Base-by-base conservation (phyloP, 257 asterid species). In the Solanum raphanifolium region DNA sequence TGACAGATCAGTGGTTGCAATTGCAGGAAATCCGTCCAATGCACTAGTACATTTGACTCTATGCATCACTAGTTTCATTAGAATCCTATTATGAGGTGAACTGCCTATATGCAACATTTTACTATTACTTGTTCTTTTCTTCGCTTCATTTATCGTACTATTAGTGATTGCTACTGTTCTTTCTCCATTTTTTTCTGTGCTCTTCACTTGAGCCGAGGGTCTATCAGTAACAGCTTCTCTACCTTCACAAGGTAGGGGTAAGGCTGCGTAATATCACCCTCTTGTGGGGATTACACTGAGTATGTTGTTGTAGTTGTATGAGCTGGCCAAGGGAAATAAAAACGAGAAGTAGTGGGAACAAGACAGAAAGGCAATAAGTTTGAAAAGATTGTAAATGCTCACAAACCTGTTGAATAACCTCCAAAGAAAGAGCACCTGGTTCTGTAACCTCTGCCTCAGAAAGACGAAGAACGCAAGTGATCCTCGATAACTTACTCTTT, bases 331-430 rank as follows among this genome's bases (percentile, higher is more conserved):
- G 65, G 25, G 16, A 25, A 41, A 43, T 8, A 8, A 78, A 29
- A 79, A 25, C 3, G 36, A 41, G 60, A 78, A 16, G 65, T 79
- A 41, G 62, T 41, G 38, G 29, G 48, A 39, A 12, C 7, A 25
- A 36, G 21, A 75, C 12, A 38, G 25, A 31, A 79, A 41, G 25
- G 84, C 21, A 32, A 10, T 5, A 66, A 23, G 7, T 39, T 85
- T 69, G 31, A 23, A 66, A 38, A 78, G n/a, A 41, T 15, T 41
- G 65, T 12, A 81, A 31, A 81, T 55, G 35, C 68, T 81, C 23
- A 21, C 86, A 18, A 81, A 87, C 89, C 79, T 79, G 86, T 25
- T 87, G 65, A 87, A 87, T 87, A 84, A 66, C 73, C 32, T 87
- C 87, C 74, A 29, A 35, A 6, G 86, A 62, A 87, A 87, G 89